Evolutionary conservation across 352 stramenopile genomes (phyloP).

Genomic region (Thalassiosira delicatula): DNA sequence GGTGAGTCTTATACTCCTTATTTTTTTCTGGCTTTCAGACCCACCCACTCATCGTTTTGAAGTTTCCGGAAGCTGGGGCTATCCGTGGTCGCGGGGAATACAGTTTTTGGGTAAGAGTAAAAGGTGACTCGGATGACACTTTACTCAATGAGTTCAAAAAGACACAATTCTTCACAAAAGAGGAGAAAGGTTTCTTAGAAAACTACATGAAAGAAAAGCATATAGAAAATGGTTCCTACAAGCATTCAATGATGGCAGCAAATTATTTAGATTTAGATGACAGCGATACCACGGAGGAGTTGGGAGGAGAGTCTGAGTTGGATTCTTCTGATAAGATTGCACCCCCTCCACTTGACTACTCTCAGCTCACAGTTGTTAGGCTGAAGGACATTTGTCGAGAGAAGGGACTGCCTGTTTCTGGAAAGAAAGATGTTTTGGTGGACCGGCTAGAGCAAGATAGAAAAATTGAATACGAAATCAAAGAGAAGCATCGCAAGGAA

Average conservation of each 20-base stretch:
- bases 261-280: slow-evolving; percentile 22
- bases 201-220: slow-evolving; percentile 60
- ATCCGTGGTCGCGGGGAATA: slow-evolving; percentile 16
- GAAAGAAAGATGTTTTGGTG: slow-evolving; percentile 73
- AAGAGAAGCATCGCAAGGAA: slow-evolving; percentile 23
- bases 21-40: no score
- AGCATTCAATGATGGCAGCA: slow-evolving; percentile 34
- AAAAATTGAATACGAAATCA: slow-evolving; percentile 29
- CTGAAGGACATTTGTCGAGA: slow-evolving; percentile 79
- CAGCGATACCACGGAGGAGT: slow-evolving; percentile 6
- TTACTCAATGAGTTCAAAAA: slow-evolving; percentile 60
- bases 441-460: slow-evolving; percentile 60
- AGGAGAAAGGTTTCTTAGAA: slow-evolving; percentile 77
- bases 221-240: slow-evolving; percentile 34
- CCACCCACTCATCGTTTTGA: no score
- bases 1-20: no score
- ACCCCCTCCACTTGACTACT: slow-evolving; percentile 57
- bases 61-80: slow-evolving; percentile 29
- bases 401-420: slow-evolving; percentile 69
- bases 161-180: slow-evolving; percentile 59
- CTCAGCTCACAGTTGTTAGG: slow-evolving; percentile 57
- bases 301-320: slow-evolving; percentile 20
- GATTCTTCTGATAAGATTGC: slow-evolving; percentile 25
- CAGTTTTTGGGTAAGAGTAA: slow-evolving; percentile 61
- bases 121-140: slow-evolving; percentile 36